Conservation (phyloP, 257 asterid species). For the Verbascum thapsus region DNA sequence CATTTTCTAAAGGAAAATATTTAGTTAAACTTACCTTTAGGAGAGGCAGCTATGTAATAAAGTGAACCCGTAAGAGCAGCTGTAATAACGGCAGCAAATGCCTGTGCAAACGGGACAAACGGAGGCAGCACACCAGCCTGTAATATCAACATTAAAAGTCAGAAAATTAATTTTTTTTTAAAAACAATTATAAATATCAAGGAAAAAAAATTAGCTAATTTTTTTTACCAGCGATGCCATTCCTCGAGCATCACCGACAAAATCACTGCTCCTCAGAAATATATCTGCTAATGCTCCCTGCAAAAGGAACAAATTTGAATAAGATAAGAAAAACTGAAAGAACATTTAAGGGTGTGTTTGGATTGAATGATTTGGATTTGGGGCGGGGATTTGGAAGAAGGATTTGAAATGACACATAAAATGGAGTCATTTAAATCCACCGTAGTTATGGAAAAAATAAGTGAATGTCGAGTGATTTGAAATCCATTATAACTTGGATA, state of each 20-base stretch:
- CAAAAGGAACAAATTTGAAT: background rate
- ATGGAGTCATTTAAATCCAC: no score
- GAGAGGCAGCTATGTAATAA: conserved; percentile 88
- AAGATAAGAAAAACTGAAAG: background rate
- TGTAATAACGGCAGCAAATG: conserved; percentile 90
- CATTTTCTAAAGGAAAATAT: background rate
- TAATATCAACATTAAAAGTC: conserved; percentile 7
- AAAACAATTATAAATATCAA: background rate
- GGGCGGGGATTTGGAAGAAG: no score
- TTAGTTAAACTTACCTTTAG: conserved; percentile 58
- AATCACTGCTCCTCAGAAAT: conserved; percentile 66
- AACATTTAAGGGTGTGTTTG: no score
- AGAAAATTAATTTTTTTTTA: background rate
- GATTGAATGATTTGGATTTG: no score
- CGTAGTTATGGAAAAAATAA: no score
- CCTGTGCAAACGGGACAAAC: conserved; percentile 94
- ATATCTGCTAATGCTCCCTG: conserved; percentile 91
- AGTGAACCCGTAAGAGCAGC: conserved; percentile 92
- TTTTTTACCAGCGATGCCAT: conserved; percentile 78
- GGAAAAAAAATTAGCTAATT: conserved; percentile 15
- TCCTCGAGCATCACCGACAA: conserved; percentile 75
- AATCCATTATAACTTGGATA: no score
- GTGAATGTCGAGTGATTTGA: no score
- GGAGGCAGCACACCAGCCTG: conserved; percentile 95
- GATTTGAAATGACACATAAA: no score